Base-by-base conservation (phyloP, 2,329 filamentous ascomycete genomes). In the Arthrobotrys iridis region DNA sequence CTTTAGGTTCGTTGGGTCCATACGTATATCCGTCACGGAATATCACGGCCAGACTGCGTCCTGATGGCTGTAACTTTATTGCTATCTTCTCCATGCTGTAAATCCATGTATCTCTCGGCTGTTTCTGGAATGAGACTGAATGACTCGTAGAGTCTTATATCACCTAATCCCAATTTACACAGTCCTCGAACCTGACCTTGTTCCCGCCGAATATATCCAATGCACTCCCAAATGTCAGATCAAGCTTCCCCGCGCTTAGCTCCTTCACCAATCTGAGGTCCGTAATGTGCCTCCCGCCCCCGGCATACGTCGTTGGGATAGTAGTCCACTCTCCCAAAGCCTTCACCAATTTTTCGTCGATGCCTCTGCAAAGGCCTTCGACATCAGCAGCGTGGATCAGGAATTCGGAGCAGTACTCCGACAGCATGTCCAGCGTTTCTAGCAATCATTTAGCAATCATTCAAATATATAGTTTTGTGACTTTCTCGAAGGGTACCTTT, bases 331-430 rank as follows among this genome's bases (percentile, higher is more conserved):
- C 84, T 1, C 93, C 89, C 59, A 99, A 84, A 78, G 86, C 88
- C 78, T 85, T 83, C 6, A 99, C 93, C 10, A 99, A 86, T 78
- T 90, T 87, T 81, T 95, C 90, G 79, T 99, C 95, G 77, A 99
- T 91, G 50, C 95, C 95, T 80, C 88, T 87, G 82, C 98, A 95
- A 45, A 98, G 85, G 10, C 95, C 95, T 83, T 99, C 95, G 77
- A 97, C 95, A 82, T 99, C 95, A 43, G 95, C 95, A 13, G 95
- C 95, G 82, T 99, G 95, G 80, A 99, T 95, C 63, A 99, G 87
- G 81, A 99, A 98, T 82, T 99, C 95, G 77, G 91, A 93, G 84
- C 95, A 98, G 83, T 95, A 95, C 4, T 33, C 58, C 33, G 78
- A 78, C 4, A 80, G 41, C 30, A 78, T 35, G n/a, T 76, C 67